Base-by-base conservation (phyloP, 2,329 filamentous ascomycete species). In the Hymenoscyphus occultus region DNA sequence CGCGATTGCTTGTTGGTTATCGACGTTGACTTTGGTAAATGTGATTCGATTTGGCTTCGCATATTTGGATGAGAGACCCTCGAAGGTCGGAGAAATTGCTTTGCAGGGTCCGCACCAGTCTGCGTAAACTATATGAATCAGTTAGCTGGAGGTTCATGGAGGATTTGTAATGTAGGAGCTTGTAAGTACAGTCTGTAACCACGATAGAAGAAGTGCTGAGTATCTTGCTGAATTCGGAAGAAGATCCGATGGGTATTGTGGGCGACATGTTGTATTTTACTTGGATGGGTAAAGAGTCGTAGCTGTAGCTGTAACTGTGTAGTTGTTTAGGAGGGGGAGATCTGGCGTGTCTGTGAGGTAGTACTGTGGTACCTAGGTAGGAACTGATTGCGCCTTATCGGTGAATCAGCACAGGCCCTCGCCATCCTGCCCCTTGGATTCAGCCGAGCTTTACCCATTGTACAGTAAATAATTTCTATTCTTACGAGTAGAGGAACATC, bases 81-180 rank as follows among this genome's bases (percentile, higher is more conserved):
- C 92, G 78, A 96, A 98, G 64, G 91, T 86, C 22, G 94, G 94
- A 60, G 91, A 91, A 70, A 98, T 96, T 76, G 90, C 86, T 80
- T 96, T 96, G 85, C 93, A 97, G 74, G 94, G 93, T 64, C 90
- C 90, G 78, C 93, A 98, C 91, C 92, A 97, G 80, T 96, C 91
- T 77, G 94, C 94, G 76, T 95, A 96, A 83, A 97, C 92, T 96
- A 73, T 60, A 72, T 35, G 48, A 66, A 70, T 76, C 75, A 77
- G 72, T 39, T 62, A 61, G 69, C 62, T 70, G 70, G 59, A 65
- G 56, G 54, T 57, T 56, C 39, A 71, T 63, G 65, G 61, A 63
- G 73, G 67, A 70, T 45, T n/a, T 22, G 9, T 39, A 28, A 59
- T 60, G n/a, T 7, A 66, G 80, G 31, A 35, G 62, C 87, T 79